Base-by-base conservation (phyloP, 768 basidiomycete species). In the Trametopsis cervina region DNA sequence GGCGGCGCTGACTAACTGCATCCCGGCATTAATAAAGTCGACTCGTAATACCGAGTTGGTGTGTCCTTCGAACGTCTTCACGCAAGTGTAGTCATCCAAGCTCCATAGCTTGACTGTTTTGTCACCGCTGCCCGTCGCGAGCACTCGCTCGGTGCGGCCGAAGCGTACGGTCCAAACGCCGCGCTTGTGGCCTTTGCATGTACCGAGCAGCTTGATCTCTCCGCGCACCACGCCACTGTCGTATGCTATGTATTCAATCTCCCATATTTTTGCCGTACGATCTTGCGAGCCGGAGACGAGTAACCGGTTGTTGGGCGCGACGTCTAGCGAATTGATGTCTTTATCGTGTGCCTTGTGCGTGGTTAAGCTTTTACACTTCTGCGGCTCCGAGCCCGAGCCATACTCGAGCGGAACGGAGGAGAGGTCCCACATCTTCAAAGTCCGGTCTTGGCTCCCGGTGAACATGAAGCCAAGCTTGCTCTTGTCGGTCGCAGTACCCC, bases 381-480 rank as follows among this genome's bases (percentile, higher is more conserved):
- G 46, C 20, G 66, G 53, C 38, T 70, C 62, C 20, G 51, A 58
- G 22, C 55, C 58, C 4, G 62, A 54, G n/a, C 46, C 56, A 25
- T 22, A 39, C 18, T 44, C 17, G 20, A 59, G 47, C 40, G 58
- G 54, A 3, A 84, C 66, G 12, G 68, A 61, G 0, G 76, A 69
- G n/a, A 98, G 63, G 65, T 98, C 92, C 96, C 96, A 99, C 82
- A 98, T 86, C 67, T 99, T 99, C 63, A 97, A 88, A 3, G 96
- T 98, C 37, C 90, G 81, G 64, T 99, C 96, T 66, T 98, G 95
- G 62, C 88, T 90, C 25, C 95, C 96, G 12, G 93, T 96, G 62
- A 97, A 88, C 74, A 94, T 71, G 68, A 96, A 95, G 35, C 72
- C 72, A 42, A 71, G 68, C 27, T 35, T 24, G 17, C 49, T 53